Percentiles rank a stretch among this genome's conserved stretches.
Evolutionary conservation across 768 basidiomycete genomes (phyloP).

Genomic region (Hygrophoropsis aurantiaca): DNA sequence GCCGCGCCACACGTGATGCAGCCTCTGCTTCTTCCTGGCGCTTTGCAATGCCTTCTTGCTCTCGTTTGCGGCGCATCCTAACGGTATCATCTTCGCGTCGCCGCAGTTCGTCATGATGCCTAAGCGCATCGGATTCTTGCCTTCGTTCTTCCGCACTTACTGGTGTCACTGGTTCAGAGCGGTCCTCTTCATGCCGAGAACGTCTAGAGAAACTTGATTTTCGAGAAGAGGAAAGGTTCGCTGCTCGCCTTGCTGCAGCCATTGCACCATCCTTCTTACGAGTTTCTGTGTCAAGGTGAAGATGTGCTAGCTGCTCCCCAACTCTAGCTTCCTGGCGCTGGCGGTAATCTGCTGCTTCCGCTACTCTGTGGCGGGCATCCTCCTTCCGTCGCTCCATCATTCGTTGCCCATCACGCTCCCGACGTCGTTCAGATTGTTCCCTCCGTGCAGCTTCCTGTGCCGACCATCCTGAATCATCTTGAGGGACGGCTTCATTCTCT

Average conservation of each 20-base stretch:
- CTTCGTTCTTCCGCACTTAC: constrained; percentile 24
- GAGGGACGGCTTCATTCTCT: constrained; percentile 23
- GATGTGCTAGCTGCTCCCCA: constrained; percentile 17
- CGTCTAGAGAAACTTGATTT: constrained; percentile 23
- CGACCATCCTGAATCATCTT: constrained; percentile 32
- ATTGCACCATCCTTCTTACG: constrained; percentile 32
- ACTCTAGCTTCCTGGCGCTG: constrained; percentile 10
- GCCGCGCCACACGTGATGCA: constrained; percentile 44
- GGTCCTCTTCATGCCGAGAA: constrained; percentile 10
- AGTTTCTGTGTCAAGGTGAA: constrained; percentile 27
- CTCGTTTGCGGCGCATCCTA: constrained; percentile 44
- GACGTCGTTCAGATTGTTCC: constrained; percentile 27
- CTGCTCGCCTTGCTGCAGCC: constrained; percentile 22
- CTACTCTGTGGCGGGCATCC: constrained; percentile 34
- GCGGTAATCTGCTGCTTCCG: constrained; percentile 7
- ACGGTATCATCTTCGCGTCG: constrained; percentile 48
- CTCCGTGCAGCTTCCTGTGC: constrained; percentile 30
- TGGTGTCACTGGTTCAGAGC: constrained; percentile 23
- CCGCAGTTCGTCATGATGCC: constrained; percentile 44
- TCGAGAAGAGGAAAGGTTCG: constrained; percentile 17
- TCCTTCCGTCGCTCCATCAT: constrained; percentile 33
- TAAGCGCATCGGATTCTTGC: constrained; percentile 29
- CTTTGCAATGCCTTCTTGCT: constrained; percentile 56
- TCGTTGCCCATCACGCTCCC: constrained; percentile 38
- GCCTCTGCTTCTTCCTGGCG: constrained; percentile 63